Conservation (phyloP, 2,329 filamentous ascomycete genomes). For the Xylariales sp. region DNA sequence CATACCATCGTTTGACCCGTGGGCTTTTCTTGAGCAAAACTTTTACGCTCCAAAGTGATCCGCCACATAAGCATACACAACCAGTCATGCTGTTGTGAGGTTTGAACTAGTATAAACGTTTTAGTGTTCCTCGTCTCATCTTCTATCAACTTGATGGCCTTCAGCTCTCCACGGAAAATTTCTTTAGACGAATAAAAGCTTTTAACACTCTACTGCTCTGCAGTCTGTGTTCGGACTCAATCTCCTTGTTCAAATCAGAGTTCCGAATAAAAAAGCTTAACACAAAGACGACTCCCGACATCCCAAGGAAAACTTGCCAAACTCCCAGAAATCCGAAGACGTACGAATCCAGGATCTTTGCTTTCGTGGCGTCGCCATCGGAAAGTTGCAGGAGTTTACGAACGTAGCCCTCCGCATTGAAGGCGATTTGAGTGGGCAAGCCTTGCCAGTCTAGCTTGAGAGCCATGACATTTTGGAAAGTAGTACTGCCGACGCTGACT, state of each 20-base stretch:
- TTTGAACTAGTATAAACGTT: no score
- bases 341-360: constrained; percentile 6
- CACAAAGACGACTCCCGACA: constrained; percentile 43
- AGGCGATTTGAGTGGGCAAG: constrained; percentile 8
- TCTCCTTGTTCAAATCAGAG: constrained; percentile 43
- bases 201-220: constrained; percentile 17
- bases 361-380: constrained; percentile 1
- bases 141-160: no score
- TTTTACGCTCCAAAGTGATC: no score
- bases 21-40: no score
- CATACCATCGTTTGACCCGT: no score
- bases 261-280: constrained; percentile 22
- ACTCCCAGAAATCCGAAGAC: constrained; percentile 12
- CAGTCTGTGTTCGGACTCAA: constrained; percentile 30
- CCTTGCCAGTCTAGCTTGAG: constrained; percentile 10
- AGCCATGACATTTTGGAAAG: constrained; percentile 16
- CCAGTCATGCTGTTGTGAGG: no score
- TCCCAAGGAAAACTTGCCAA: constrained; percentile 10
- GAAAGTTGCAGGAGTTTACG: neutral
- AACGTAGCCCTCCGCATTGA: constrained; percentile 9
- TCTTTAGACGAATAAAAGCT: no score
- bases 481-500: constrained; percentile 14
- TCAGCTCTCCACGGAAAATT: no score
- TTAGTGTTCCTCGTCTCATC: neutral
- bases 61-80: no score